Base-by-base conservation (phyloP, 805 yeast genomes). In the Myxozyma vanderwaltii region DNA sequence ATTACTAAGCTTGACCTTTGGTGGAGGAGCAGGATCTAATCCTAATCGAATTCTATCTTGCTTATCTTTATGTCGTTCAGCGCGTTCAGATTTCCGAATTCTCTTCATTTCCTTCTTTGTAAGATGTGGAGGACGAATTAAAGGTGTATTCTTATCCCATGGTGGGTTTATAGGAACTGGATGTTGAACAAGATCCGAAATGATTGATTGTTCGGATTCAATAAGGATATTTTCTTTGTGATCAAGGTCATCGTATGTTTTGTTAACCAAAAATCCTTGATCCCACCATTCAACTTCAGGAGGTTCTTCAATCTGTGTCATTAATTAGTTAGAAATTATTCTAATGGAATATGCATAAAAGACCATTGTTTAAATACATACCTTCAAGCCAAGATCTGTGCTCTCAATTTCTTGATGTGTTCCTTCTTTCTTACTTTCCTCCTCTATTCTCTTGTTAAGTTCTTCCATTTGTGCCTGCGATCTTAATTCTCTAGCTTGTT, bases 201-300 rank as follows among this genome's bases (percentile, higher is more conserved):
- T 81, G 0, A 88, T 86, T 5, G 73, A 71, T 17, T 76, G 76
- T 15, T 74, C 76, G 21, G 72, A 72, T 12, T 68, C 70, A 19
- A 71, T 63, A n/a, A 67, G 67, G 8, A 63, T 29, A 15, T 48
- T 66, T 12, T 63, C 61, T 23, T 63, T 64, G 21, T 62, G 63
- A 19, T 63, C 67, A 27, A 56, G 26, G 17, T 57, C 63, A 13
- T 66, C 65, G 24, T 76, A 73, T 0, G 66, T 66, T 27, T 77
- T 79, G 53, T 72, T 76, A 38, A 74, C 74, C 1, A 87, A 65
- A 49, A 82, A 81, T 1, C 82, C 82, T 54, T 73, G 70, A 73
- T 92, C 97, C 97, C 97, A 92, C 96, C 97, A 90, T 71, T 91
- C 97, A 1, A 85, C 72, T 1, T 58, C 61, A 0, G 96, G 96